These are phyloP conservation scores for Psilocybe tampanensis DNA, from an alignment of 768 basidiomycete genomes.

Conservation along the genomic window DNA sequence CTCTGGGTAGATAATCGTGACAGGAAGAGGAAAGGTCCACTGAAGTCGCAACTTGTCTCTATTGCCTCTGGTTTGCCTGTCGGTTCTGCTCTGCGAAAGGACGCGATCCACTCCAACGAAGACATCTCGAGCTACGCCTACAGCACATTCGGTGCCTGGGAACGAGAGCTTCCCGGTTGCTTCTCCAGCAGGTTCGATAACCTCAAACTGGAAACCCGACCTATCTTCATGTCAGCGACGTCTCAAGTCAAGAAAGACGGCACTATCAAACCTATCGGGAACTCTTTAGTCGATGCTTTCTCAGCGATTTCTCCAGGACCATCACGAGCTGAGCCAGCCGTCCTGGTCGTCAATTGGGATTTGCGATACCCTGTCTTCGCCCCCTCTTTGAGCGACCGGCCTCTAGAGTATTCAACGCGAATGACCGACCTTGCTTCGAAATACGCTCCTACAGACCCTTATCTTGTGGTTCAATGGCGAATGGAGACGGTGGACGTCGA, in stretches of 20 bases:
- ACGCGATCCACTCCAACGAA: constrained; percentile 9
- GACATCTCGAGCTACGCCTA: constrained; percentile 27
- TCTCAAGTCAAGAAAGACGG: constrained; percentile 9
- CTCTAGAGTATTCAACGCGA: constrained; percentile 44
- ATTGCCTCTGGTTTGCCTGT: constrained; percentile 12
- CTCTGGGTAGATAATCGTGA: constrained; percentile 18
- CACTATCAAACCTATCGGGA: constrained; percentile 8
- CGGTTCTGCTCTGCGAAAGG: neutral
- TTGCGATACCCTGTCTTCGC: constrained; percentile 49
- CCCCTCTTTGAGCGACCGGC: constrained; percentile 12
- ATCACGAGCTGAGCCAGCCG: constrained; percentile 33
- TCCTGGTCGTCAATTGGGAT: constrained; percentile 58
- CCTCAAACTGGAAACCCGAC: constrained; percentile 20
- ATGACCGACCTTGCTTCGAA: constrained; percentile 43
- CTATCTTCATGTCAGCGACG: constrained; percentile 19
- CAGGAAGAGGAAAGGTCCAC: constrained; percentile 21
- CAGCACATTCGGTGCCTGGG: constrained; percentile 18
- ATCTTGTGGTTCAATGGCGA: constrained; percentile 58
- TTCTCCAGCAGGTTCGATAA: constrained; percentile 22
- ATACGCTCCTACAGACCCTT: constrained; percentile 39
- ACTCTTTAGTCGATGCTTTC: constrained; percentile 17
- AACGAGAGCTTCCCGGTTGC: constrained; percentile 25
- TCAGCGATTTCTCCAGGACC: constrained; percentile 14
- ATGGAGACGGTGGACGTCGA: constrained; percentile 51
- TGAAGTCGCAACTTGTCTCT: constrained; percentile 35